A percentile compares a stretch with the other conserved stretches of the same genome.
Conservation (phyloP, 2,329 filamentous ascomycete genomes). For the Penicillium sp. region DNA sequence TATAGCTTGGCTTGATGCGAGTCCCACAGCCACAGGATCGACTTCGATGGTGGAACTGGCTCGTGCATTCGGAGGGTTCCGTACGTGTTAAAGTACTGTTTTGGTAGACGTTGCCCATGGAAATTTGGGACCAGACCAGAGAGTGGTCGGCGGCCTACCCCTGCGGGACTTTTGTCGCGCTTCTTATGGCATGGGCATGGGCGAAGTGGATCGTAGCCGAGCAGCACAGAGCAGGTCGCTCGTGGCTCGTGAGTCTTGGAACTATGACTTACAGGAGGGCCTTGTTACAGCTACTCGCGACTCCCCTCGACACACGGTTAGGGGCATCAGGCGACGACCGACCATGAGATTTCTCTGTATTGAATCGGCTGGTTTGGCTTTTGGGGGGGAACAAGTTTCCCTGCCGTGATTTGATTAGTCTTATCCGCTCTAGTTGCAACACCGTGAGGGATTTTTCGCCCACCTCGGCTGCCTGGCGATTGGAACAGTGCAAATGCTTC, state of each 20-base stretch:
- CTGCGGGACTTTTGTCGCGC: constrained; percentile 10
- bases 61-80: constrained; percentile 20
- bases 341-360: neutral
- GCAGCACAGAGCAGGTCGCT: constrained; percentile 3
- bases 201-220: neutral
- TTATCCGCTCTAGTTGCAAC: neutral
- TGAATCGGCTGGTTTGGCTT: neutral
- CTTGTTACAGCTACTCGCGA: neutral
- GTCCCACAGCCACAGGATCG: constrained; percentile 29
- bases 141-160: neutral
- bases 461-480: constrained; percentile 6
- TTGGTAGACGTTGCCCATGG: constrained; percentile 12
- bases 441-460: constrained; percentile 18
- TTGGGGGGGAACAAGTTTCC: neutral
- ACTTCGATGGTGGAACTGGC: constrained; percentile 19
- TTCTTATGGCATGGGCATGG: neutral
- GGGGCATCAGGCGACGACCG: neutral
- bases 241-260: neutral
- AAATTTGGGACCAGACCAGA: constrained; percentile 20
- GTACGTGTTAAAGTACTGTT: constrained; percentile 9
- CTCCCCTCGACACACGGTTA: neutral
- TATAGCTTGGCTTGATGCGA: constrained; percentile 17
- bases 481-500: neutral
- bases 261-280: neutral
- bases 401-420: neutral